Conservation (phyloP, 495 filamentous ascomycete genomes). For the Thermochaetoides thermophila region DNA sequence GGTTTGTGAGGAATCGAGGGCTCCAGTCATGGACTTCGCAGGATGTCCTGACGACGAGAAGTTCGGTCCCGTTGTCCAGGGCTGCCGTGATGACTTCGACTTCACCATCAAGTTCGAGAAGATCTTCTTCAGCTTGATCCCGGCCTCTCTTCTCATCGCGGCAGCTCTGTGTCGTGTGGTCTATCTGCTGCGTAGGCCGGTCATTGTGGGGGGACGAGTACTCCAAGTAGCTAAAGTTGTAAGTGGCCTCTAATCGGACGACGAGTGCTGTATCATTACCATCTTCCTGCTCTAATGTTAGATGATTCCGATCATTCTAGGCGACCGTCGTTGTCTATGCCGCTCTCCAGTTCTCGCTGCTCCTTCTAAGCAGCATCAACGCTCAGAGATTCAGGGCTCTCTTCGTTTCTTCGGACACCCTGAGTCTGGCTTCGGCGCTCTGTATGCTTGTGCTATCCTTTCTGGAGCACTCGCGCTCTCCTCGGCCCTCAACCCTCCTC, state of each 20-base stretch:
- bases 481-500: constrained; percentile 43
- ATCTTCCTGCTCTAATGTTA: too few species aligned
- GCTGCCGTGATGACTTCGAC: constrained; percentile 25
- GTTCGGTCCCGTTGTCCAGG: constrained; percentile 11
- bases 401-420: constrained; percentile 12
- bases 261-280: too few species aligned
- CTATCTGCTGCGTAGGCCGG: constrained; percentile 18
- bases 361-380: background rate
- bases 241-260: background rate
- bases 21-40: constrained; percentile 12
- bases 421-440: constrained; percentile 21
- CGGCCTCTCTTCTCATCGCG: constrained; percentile 25
- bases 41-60: constrained; percentile 10
- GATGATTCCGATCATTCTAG: too few species aligned
- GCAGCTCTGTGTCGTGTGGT: constrained; percentile 21
- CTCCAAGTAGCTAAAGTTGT: constrained; percentile 26
- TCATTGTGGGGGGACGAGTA: constrained; percentile 20
- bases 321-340: too few species aligned
- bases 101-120: constrained; percentile 35
- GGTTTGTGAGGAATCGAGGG: too few species aligned
- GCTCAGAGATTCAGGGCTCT: background rate
- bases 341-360: background rate
- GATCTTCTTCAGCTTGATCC: constrained; percentile 29
- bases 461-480: constrained; percentile 39
- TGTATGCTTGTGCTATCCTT: constrained; percentile 31